Conservation (phyloP, 2,329 filamentous ascomycete genomes). For the Herpomyces periplanetae region DNA sequence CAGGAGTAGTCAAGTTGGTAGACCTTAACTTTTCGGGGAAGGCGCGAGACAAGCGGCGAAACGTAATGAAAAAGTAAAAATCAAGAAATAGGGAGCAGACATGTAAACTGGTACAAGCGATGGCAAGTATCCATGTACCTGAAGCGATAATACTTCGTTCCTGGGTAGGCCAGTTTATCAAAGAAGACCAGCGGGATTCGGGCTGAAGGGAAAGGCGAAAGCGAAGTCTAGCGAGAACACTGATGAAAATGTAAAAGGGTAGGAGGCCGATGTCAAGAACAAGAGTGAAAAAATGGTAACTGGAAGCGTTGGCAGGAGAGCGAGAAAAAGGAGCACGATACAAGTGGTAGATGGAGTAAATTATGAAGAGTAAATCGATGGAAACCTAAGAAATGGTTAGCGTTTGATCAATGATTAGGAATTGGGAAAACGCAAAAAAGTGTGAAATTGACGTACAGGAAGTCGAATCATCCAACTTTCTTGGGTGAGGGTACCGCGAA, state of each 20-base stretch:
- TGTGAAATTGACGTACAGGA: conserved; percentile 15
- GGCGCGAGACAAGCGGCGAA: too few relatives aligned
- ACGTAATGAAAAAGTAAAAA: conserved; percentile 32
- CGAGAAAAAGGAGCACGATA: conserved; percentile 24
- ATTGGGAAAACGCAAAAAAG: conserved; percentile 1
- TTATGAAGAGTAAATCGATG: conserved; percentile 25
- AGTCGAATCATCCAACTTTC: conserved; percentile 38
- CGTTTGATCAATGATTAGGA: conserved; percentile 1
- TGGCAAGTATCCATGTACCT: conserved; percentile 24
- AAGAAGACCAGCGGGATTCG: conserved; percentile 9
- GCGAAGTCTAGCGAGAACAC: conserved; percentile 15
- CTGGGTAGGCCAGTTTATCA: conserved; percentile 30
- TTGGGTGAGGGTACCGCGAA: conserved; percentile 21
- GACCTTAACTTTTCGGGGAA: too few relatives aligned
- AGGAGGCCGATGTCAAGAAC: conserved; percentile 26
- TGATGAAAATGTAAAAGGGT: conserved; percentile 20
- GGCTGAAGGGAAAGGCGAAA: conserved; percentile 10
- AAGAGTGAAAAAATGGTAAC: conserved; percentile 52
- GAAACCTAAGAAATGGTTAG: conserved; percentile 17
- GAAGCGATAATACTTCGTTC: conserved; percentile 17
- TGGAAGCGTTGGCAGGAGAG: conserved; percentile 38
- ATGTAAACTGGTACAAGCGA: conserved; percentile 24
- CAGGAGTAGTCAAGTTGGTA: too few relatives aligned
- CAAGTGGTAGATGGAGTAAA: conserved; percentile 50
- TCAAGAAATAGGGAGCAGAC: conserved; percentile 26